These are phyloP conservation scores for Eimeria praecox DNA, from an alignment of 169 alveolate species.

Conservation along the genomic window DNA sequence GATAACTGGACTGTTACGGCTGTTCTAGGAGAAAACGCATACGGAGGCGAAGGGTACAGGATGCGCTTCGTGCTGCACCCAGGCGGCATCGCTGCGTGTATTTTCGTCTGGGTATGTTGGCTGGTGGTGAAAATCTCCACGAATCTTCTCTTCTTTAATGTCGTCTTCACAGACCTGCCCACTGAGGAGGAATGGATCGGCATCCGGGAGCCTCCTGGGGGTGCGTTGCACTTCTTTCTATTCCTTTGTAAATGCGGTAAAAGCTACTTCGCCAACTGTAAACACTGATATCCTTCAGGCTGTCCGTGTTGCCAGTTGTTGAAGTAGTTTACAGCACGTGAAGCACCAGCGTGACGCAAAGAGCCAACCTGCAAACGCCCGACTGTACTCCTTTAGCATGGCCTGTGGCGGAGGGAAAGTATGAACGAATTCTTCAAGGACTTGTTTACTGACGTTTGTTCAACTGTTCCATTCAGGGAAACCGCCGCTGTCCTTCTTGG, in stretches of 20 bases:
- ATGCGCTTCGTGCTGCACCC: constrained; percentile 72
- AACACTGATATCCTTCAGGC: neutral
- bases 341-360: neutral
- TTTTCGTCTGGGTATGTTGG: constrained; percentile 50
- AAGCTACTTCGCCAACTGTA: neutral
- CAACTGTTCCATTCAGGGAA: constrained; percentile 7
- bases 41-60: neutral
- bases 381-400: no score
- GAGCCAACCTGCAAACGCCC: neutral
- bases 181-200: neutral
- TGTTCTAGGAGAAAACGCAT: neutral
- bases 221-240: neutral
- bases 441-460: neutral
- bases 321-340: no score
- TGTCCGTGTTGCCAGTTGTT: no score
- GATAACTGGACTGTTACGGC: constrained; percentile 1
- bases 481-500: constrained; percentile 43
- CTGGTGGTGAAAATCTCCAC: constrained; percentile 39
- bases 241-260: neutral
- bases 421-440: neutral
- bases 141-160: constrained; percentile 52
- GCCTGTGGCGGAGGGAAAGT: neutral
- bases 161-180: constrained; percentile 26
- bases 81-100: constrained; percentile 72
- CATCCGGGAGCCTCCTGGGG: neutral